phyloP scores from a whole-genome alignment of 345 rosid genomes.

The Salix purpurea region DNA sequence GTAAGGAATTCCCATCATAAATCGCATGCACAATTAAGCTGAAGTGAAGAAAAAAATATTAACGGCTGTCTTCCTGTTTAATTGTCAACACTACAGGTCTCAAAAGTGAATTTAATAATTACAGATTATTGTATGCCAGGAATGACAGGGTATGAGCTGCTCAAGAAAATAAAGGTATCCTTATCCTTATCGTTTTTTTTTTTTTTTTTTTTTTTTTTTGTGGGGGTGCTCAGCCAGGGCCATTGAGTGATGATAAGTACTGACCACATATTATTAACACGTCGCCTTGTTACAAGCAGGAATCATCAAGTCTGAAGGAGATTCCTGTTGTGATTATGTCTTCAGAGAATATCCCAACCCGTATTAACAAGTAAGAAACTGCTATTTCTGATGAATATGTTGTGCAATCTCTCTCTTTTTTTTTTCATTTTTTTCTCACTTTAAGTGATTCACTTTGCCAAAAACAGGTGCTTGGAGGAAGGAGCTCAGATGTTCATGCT shows the following conservation, averaged over 20 bases:
- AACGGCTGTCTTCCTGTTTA: not conserved
- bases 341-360: slow-evolving; percentile 71
- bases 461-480: slow-evolving; percentile 62
- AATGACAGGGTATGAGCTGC: slow-evolving; percentile 84
- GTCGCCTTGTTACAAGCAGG: slow-evolving; percentile 28
- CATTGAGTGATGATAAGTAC: no score
- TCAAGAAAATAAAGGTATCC: slow-evolving; percentile 72
- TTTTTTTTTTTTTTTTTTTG: not conserved
- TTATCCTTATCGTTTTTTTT: not conserved
- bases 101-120: slow-evolving; percentile 66
- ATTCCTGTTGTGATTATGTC: slow-evolving; percentile 88
- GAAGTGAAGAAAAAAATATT: no score
- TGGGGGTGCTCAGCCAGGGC: no score
- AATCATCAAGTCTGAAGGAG: slow-evolving; percentile 62
- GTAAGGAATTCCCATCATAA: slow-evolving; percentile 9
- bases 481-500: slow-evolving; percentile 90
- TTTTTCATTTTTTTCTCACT: not conserved
- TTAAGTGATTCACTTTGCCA: not conserved
- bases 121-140: slow-evolving; percentile 95
- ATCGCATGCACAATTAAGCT: no score
- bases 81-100: slow-evolving; percentile 33
- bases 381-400: not conserved
- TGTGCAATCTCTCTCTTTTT: no score
- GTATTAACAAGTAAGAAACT: slow-evolving; percentile 53
- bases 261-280: not conserved